Conservation (phyloP, 2,329 filamentous ascomycete genomes). For the Epichloe gansuensis region DNA sequence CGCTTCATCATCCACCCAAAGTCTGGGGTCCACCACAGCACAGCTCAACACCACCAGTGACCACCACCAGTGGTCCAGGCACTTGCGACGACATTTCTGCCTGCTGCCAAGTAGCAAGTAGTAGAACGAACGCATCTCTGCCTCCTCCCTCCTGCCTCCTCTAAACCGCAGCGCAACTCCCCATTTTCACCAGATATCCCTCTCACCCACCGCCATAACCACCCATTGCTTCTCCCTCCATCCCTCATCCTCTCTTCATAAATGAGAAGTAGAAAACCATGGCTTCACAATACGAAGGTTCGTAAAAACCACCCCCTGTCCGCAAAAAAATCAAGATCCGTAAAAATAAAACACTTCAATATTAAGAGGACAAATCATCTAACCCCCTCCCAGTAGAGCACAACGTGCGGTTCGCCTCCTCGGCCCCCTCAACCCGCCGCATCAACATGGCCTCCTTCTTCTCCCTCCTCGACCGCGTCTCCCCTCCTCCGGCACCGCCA, state of each 20-base stretch:
- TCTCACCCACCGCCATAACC: background rate
- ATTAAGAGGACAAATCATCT: background rate
- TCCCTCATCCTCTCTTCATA: background rate
- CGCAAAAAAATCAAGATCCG: background rate
- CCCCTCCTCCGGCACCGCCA: slow-evolving; percentile 22
- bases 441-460: slow-evolving; percentile 53
- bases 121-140: no score
- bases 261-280: slow-evolving; percentile 18
- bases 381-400: slow-evolving; percentile 42
- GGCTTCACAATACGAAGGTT: slow-evolving; percentile 46
- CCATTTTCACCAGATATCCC: background rate
- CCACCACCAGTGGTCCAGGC: background rate
- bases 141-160: background rate
- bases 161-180: background rate
- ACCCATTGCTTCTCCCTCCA: background rate
- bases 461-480: slow-evolving; percentile 43
- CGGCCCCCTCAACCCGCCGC: slow-evolving; percentile 34
- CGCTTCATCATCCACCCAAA: no score
- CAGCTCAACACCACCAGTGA: background rate
- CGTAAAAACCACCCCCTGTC: slow-evolving; percentile 2
- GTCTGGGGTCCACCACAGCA: background rate
- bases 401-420: slow-evolving; percentile 38
- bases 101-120: background rate
- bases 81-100: background rate
- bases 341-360: background rate